Evolutionary conservation across 2,329 filamentous ascomycete genomes (phyloP).

Genomic region (Pseudophaeomoniella oleicola): DNA sequence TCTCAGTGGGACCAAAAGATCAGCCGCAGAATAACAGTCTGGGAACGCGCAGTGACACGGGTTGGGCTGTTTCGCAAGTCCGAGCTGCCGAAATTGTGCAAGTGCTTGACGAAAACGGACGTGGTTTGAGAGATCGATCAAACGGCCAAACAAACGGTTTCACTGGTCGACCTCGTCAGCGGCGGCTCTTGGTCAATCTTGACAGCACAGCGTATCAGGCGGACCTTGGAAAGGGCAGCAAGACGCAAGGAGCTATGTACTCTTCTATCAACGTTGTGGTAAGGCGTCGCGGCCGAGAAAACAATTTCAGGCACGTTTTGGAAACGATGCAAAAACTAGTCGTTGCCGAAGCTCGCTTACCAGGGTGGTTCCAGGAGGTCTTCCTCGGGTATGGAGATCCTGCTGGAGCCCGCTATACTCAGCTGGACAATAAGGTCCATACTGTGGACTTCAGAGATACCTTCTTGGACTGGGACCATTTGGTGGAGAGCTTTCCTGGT

Average conservation of each 20-base stretch:
- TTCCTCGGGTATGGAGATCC: slow-evolving; percentile 97
- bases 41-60: slow-evolving; percentile 28
- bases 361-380: slow-evolving; percentile 88
- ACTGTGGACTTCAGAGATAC: slow-evolving; percentile 86
- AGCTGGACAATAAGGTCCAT: slow-evolving; percentile 61
- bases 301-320: slow-evolving; percentile 90
- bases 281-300: slow-evolving; percentile 72
- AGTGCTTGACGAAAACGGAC: slow-evolving; percentile 72
- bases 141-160: slow-evolving; percentile 47
- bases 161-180: slow-evolving; percentile 39
- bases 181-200: slow-evolving; percentile 65
- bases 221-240: slow-evolving; percentile 52
- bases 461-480: slow-evolving; percentile 88
- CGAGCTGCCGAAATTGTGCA: slow-evolving; percentile 77
- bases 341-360: slow-evolving; percentile 70
- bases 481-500: slow-evolving; percentile 78
- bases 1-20: slow-evolving; percentile 54
- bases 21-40: slow-evolving; percentile 40
- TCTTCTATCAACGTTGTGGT: slow-evolving; percentile 73
- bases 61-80: slow-evolving; percentile 53
- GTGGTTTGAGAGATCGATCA: slow-evolving; percentile 46
- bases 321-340: slow-evolving; percentile 82
- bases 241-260: slow-evolving; percentile 66
- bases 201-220: slow-evolving; percentile 64
- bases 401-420: slow-evolving; percentile 70